phyloP scores from a whole-genome alignment of 164 flowering plant species.

The Aristolochia fimbriata region DNA sequence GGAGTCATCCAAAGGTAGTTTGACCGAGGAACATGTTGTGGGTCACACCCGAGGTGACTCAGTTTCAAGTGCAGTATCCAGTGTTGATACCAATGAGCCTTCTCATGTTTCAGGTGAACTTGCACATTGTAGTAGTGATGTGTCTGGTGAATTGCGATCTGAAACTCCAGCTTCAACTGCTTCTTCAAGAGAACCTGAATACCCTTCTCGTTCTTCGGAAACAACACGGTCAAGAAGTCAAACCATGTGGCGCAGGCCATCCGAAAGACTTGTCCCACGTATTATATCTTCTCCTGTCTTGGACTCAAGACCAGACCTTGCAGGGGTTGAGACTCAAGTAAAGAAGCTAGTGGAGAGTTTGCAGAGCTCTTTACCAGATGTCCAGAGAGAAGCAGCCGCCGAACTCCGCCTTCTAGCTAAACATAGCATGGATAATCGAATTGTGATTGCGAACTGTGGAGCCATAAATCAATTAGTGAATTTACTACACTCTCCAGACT shows the following conservation, averaged over 20 bases:
- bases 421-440: slow-evolving; percentile 69
- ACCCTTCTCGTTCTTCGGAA: slow-evolving; percentile 23
- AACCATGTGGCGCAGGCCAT: slow-evolving; percentile 60
- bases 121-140: slow-evolving; percentile 47
- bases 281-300: slow-evolving; percentile 44
- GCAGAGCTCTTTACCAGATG: slow-evolving; percentile 22
- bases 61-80: slow-evolving; percentile 9
- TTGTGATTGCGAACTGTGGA: slow-evolving; percentile 84
- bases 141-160: slow-evolving; percentile 48
- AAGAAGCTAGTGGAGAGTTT: slow-evolving; percentile 41
- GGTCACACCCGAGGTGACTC: slow-evolving; percentile 8
- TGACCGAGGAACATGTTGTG: slow-evolving; percentile 15
- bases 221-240: slow-evolving; percentile 46
- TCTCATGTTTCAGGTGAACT: slow-evolving; percentile 27
- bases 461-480: slow-evolving; percentile 76
- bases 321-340: slow-evolving; percentile 60
- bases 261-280: slow-evolving; percentile 57
- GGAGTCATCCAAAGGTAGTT: slow-evolving; percentile 23
- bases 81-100: slow-evolving; percentile 21
- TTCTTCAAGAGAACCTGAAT: slow-evolving; percentile 40
- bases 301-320: slow-evolving; percentile 56
- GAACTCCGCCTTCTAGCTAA: slow-evolving; percentile 85
- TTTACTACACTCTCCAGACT: slow-evolving; percentile 58
- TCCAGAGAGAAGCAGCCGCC: slow-evolving; percentile 80
- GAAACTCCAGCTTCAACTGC: slow-evolving; percentile 26